Percentiles rank a stretch among this genome's conserved stretches.
Evolutionary conservation across 306 rosid species (phyloP).

Genomic region (Begonia masoniana): DNA sequence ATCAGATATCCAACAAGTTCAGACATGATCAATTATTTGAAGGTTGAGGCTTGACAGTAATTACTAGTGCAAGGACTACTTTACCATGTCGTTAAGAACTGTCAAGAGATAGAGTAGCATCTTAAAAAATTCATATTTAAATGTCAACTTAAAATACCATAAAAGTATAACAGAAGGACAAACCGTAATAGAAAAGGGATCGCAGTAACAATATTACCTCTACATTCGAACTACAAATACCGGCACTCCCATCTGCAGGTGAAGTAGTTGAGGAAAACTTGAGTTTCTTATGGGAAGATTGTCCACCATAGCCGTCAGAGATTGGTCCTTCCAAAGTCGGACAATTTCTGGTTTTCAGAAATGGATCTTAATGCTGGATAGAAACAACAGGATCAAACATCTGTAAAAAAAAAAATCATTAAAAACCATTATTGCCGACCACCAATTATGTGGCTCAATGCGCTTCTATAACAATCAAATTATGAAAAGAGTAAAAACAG

Average conservation of each 20-base stretch:
- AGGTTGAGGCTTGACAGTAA: neutral
- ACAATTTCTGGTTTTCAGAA: conserved; percentile 25
- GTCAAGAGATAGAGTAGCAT: neutral
- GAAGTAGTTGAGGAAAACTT: conserved; percentile 26
- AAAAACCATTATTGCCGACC: too few species aligned
- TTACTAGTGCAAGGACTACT: neutral
- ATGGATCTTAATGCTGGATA: conserved; percentile 21
- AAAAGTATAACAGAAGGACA: neutral
- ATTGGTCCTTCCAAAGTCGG: conserved; percentile 8
- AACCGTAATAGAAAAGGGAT: neutral
- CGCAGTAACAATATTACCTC: conserved; percentile 14
- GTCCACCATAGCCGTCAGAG: conserved; percentile 18
- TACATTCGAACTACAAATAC: conserved; percentile 15
- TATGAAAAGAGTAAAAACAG: too few species aligned
- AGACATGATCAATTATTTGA: too few species aligned
- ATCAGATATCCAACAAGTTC: too few species aligned
- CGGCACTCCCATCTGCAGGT: conserved; percentile 17
- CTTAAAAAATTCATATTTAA: neutral
- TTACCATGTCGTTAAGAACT: neutral
- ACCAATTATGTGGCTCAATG: too few species aligned
- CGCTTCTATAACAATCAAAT: too few species aligned
- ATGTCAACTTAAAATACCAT: neutral
- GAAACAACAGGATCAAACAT: conserved; percentile 53
- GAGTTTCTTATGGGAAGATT: conserved; percentile 27
- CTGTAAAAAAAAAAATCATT: conserved; percentile 21